Evolutionary conservation across 352 stramenopile genomes (phyloP).

Genomic region (Phytophthora pisi): DNA sequence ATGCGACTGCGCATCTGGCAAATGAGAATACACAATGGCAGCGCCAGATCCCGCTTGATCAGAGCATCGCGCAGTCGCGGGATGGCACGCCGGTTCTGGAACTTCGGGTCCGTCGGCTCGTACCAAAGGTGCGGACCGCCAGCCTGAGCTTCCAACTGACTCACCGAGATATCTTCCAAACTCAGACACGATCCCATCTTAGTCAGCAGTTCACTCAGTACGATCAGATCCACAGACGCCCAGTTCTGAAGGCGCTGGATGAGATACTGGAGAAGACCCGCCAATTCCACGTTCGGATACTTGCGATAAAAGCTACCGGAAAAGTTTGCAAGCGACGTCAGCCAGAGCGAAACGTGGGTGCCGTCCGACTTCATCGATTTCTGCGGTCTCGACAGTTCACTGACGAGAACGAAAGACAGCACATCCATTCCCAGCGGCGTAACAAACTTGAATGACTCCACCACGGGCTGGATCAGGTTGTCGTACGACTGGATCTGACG

Average conservation of each 20-base stretch:
- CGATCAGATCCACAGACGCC: slow-evolving; percentile 85
- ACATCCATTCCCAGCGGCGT: slow-evolving; percentile 94
- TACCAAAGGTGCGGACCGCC: slow-evolving; percentile 82
- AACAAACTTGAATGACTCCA: slow-evolving; percentile 95
- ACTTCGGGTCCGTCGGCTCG: slow-evolving; percentile 77
- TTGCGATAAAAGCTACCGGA: slow-evolving; percentile 94
- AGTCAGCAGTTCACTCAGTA: slow-evolving; percentile 88
- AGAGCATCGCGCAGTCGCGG: slow-evolving; percentile 82
- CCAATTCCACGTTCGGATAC: slow-evolving; percentile 93
- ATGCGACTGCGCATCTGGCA: slow-evolving; percentile 88
- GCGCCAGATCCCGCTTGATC: slow-evolving; percentile 78
- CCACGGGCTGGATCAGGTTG: slow-evolving; percentile 96
- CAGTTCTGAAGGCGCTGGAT: slow-evolving; percentile 87
- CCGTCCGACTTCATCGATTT: slow-evolving; percentile 88
- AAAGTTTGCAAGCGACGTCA: slow-evolving; percentile 94
- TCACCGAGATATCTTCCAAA: slow-evolving; percentile 86
- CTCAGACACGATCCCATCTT: slow-evolving; percentile 90
- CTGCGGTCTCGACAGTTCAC: slow-evolving; percentile 85
- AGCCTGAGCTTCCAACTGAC: slow-evolving; percentile 83
- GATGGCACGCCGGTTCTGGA: slow-evolving; percentile 85
- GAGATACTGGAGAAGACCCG: slow-evolving; percentile 91
- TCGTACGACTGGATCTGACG: slow-evolving; percentile 97
- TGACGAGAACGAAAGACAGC: slow-evolving; percentile 93
- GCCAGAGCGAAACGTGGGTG: slow-evolving; percentile 94
- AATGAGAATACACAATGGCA: slow-evolving; percentile 81